phyloP scores from a whole-genome alignment of 2,329 filamentous ascomycete species.

The Tricladium varicosporioides region DNA sequence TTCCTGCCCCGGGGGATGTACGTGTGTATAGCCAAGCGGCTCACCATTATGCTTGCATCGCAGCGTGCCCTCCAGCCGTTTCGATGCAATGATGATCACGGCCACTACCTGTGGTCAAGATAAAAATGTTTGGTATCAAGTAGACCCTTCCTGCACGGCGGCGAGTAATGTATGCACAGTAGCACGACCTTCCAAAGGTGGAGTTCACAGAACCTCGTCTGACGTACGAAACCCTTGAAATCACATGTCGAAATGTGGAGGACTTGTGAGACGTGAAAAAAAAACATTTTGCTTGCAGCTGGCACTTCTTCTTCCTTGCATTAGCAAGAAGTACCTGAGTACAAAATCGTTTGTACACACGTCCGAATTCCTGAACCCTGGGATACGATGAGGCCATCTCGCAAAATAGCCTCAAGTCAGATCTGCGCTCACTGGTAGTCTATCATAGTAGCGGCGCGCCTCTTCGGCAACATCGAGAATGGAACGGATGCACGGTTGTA shows the following conservation, averaged over 20 bases:
- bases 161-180: conserved; percentile 10
- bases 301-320: no score
- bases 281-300: neutral
- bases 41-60: neutral
- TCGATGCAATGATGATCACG: neutral
- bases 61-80: neutral
- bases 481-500: conserved; percentile 27
- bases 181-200: conserved; percentile 6
- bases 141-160: conserved; percentile 4
- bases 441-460: no score
- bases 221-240: neutral
- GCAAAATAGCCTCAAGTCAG: conserved; percentile 11
- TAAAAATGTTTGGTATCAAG: no score
- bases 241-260: neutral
- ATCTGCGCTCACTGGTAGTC: conserved; percentile 1
- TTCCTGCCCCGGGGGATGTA: neutral
- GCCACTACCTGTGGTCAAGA: no score
- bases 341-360: no score
- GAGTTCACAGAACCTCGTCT: conserved; percentile 1
- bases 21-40: neutral
- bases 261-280: neutral
- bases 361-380: no score
- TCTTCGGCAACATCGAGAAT: conserved; percentile 15
- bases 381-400: no score
- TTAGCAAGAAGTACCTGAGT: no score